phyloP scores from a whole-genome alignment of 208 protist genomes.

The Leptomonas seymouri region DNA sequence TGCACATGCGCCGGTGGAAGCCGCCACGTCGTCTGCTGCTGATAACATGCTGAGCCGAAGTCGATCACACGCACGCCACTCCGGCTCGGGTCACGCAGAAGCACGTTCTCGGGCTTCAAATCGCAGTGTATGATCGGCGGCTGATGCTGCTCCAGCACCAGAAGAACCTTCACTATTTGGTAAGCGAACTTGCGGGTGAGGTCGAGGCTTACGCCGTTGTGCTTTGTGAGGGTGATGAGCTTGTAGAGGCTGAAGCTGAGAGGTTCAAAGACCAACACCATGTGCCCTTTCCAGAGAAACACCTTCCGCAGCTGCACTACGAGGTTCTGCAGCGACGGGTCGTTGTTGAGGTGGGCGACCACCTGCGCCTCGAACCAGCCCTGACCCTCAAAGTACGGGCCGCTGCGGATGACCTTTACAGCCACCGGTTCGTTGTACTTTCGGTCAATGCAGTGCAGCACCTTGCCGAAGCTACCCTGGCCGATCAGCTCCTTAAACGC shows the following conservation, averaged over 20 bases:
- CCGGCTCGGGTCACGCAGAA: slow-evolving; percentile 86
- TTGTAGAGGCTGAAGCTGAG: slow-evolving; percentile 97
- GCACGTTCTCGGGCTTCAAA: slow-evolving; percentile 97
- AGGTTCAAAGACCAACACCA: slow-evolving; percentile 98
- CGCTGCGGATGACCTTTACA: slow-evolving; percentile 88
- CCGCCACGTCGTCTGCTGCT: slow-evolving; percentile 31
- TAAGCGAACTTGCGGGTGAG: slow-evolving; percentile 94
- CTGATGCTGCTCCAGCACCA: slow-evolving; percentile 88
- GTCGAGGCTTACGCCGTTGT: slow-evolving; percentile 89
- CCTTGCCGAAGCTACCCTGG: slow-evolving; percentile 89
- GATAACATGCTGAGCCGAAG: slow-evolving; percentile 97
- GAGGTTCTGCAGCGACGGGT: slow-evolving; percentile 57
- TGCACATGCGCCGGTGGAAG: slow-evolving; percentile 26
- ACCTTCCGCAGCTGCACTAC: slow-evolving; percentile 82
- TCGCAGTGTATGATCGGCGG: slow-evolving; percentile 98
- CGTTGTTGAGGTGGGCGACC: slow-evolving; percentile 68
- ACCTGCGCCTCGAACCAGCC: slow-evolving; percentile 85
- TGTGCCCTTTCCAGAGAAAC: slow-evolving; percentile 90
- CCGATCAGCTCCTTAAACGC: slow-evolving; percentile 84
- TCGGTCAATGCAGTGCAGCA: slow-evolving; percentile 79
- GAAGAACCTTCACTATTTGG: slow-evolving; percentile 93
- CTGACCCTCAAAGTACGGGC: slow-evolving; percentile 74
- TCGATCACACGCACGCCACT: slow-evolving; percentile 97
- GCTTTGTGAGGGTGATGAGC: slow-evolving; percentile 90
- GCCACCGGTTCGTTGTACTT: slow-evolving; percentile 79